Percentiles rank a stretch among this genome's conserved stretches.
Evolutionary conservation across 495 filamentous ascomycete genomes (phyloP).

Genomic region (Penicillium malachiteum): DNA sequence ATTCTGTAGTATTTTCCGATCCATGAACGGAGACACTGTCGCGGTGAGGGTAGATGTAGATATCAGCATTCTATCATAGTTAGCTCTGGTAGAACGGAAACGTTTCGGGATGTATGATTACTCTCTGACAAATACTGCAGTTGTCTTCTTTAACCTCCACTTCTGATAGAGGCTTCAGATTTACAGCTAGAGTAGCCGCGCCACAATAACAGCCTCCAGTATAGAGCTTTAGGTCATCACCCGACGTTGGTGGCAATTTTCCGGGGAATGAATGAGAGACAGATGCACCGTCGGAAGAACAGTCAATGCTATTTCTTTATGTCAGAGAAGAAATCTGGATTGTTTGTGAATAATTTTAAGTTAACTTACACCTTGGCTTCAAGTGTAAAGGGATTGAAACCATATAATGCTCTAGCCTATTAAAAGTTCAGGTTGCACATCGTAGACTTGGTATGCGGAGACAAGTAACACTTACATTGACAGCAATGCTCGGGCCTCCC

Average conservation of each 20-base stretch:
- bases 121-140: background rate
- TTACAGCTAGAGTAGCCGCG: background rate
- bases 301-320: background rate
- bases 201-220: background rate
- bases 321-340: too few relatives aligned
- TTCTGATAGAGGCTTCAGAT: background rate
- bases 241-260: background rate
- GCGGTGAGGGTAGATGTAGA: background rate
- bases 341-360: background rate
- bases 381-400: background rate
- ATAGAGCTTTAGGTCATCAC: background rate
- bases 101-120: too few relatives aligned
- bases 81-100: too few relatives aligned
- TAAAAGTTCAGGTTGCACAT: background rate
- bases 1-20: background rate
- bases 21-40: background rate
- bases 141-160: background rate
- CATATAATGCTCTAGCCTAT: background rate
- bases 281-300: background rate
- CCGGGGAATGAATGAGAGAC: background rate
- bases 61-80: constrained; percentile 1
- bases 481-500: background rate
- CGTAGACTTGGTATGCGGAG: background rate
- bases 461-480: background rate
- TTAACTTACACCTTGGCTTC: background rate